phyloP scores from a whole-genome alignment of 768 basidiomycete genomes.

The Kondoa malvinella region DNA sequence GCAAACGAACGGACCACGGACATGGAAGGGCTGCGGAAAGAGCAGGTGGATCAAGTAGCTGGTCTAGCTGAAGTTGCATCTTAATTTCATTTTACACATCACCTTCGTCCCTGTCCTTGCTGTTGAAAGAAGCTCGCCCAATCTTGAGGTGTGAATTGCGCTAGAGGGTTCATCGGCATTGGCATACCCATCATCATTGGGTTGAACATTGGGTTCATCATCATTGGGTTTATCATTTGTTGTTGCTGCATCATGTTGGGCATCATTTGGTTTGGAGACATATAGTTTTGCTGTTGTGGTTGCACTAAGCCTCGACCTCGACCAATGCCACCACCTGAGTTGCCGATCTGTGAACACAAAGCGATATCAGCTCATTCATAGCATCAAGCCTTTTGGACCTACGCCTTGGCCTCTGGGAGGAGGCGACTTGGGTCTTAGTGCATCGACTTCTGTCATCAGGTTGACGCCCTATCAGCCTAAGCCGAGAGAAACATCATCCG shows the following conservation, averaged over 20 bases:
- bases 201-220: slow-evolving; percentile 6
- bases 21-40: neutral
- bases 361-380: neutral
- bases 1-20: neutral
- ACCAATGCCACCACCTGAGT: slow-evolving; percentile 2
- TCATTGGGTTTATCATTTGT: neutral
- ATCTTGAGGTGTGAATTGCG: neutral
- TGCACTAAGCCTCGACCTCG: neutral
- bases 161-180: neutral
- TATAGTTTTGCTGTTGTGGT: neutral
- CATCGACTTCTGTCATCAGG: slow-evolving; percentile 50
- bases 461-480: slow-evolving; percentile 6
- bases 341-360: neutral
- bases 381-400: neutral
- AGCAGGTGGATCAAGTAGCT: neutral
- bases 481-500: neutral
- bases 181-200: slow-evolving; percentile 2
- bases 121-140: slow-evolving; percentile 1
- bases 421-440: slow-evolving; percentile 70
- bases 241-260: neutral
- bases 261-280: neutral
- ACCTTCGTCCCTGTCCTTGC: no score
- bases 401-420: neutral
- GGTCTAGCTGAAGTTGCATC: no score
- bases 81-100: no score